phyloP scores from a whole-genome alignment of 305 asterid species.

The Fraxinus xanthoxyloides region DNA sequence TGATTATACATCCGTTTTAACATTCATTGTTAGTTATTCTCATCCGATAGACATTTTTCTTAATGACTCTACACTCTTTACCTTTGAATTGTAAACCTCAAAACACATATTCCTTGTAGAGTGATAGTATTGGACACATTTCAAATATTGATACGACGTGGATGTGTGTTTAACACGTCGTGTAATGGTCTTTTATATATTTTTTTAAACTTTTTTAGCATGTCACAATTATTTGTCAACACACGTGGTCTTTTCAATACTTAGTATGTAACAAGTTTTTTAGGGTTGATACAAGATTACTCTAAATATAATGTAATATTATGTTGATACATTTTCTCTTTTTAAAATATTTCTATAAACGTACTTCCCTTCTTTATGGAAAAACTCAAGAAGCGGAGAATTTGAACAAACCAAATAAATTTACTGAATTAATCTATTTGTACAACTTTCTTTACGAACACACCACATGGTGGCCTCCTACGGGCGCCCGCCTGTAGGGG shows the following conservation, averaged over 20 bases:
- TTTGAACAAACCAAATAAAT: not conserved
- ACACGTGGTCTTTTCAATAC: not conserved
- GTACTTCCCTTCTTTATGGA: not conserved
- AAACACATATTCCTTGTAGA: not conserved
- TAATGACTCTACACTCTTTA: not conserved
- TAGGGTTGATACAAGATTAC: not conserved
- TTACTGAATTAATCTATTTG: too few species aligned
- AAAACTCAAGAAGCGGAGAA: not conserved
- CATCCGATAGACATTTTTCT: too few species aligned
- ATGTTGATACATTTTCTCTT: too few species aligned
- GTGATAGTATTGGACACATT: not conserved
- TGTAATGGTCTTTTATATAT: not conserved
- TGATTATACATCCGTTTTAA: not conserved
- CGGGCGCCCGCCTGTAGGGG: too few species aligned
- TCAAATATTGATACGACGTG: not conserved
- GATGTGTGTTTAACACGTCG: not conserved
- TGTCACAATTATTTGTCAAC: not conserved
- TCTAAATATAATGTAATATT: too few species aligned
- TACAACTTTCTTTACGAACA: too few species aligned
- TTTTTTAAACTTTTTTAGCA: not conserved
- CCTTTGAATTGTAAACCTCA: not conserved
- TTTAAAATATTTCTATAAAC: too few species aligned
- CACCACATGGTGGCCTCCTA: too few species aligned
- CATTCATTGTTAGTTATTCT: not conserved
- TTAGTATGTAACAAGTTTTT: not conserved